Percentiles rank a stretch among this genome's conserved stretches.
Evolutionary conservation across 139 green algal genomes (phyloP).

Genomic region (Dunaliella primolecta): DNA sequence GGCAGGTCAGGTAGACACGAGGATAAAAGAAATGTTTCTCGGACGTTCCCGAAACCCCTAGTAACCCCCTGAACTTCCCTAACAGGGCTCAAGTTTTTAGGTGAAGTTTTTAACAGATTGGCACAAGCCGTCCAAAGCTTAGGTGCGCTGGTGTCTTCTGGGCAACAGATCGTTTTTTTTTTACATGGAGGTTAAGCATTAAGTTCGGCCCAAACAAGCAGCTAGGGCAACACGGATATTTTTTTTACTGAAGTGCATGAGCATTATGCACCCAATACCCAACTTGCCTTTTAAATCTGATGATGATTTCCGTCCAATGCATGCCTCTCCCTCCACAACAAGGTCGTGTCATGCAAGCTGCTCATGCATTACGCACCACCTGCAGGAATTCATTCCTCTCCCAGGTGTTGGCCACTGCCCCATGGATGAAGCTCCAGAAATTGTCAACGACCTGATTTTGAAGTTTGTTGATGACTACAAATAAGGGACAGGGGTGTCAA

Average conservation of each 20-base stretch:
- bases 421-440: conserved; percentile 71
- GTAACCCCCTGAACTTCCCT: too few relatives aligned
- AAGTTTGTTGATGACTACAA: conserved; percentile 43
- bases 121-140: too few relatives aligned
- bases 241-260: conserved; percentile 21
- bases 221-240: neutral
- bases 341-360: conserved; percentile 8
- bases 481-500: too few relatives aligned
- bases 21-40: too few relatives aligned
- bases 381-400: neutral
- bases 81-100: too few relatives aligned
- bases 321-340: neutral
- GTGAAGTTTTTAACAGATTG: too few relatives aligned
- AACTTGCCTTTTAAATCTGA: neutral
- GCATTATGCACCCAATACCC: neutral
- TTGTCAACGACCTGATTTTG: conserved; percentile 89
- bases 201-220: neutral
- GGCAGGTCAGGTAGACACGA: too few relatives aligned
- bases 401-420: conserved; percentile 85
- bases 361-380: neutral
- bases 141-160: too few relatives aligned
- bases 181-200: too few relatives aligned
- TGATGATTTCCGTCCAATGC: neutral
- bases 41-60: too few relatives aligned
- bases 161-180: too few relatives aligned